phyloP scores from a whole-genome alignment of 2,329 filamentous ascomycete species.

The Metarhizium anisopliae region DNA sequence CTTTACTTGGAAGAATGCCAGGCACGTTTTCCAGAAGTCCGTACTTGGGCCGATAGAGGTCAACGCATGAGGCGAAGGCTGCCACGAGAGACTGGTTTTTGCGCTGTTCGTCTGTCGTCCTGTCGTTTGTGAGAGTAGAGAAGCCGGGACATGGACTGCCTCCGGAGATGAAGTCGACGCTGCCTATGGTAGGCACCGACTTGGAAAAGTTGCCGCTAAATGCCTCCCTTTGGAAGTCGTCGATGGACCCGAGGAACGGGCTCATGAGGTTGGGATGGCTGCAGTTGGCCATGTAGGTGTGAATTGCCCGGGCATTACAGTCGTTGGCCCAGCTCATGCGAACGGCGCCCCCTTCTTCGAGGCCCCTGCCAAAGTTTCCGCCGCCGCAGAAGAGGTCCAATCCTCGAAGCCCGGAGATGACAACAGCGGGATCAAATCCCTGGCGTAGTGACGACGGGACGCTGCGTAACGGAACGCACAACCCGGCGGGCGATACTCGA shows the following conservation, averaged over 20 bases:
- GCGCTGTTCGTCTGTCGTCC: constrained; percentile 43
- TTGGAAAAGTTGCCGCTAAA: constrained; percentile 39
- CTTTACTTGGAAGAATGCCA: constrained; percentile 46
- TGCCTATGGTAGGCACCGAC: constrained; percentile 47
- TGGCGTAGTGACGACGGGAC: constrained; percentile 35
- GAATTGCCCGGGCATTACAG: constrained; percentile 51
- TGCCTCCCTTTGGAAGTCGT: constrained; percentile 52
- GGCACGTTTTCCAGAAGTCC: constrained; percentile 71
- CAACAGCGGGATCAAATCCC: constrained; percentile 40
- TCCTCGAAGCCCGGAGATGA: constrained; percentile 38
- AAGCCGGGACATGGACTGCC: constrained; percentile 76
- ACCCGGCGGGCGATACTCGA: background rate
- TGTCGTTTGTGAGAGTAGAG: constrained; percentile 52
- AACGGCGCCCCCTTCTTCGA: constrained; percentile 63
- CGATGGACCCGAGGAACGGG: constrained; percentile 63
- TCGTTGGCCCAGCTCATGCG: constrained; percentile 62
- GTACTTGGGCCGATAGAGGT: constrained; percentile 67
- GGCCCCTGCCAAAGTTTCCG: constrained; percentile 66
- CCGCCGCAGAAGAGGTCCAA: constrained; percentile 72
- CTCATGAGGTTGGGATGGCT: constrained; percentile 28
- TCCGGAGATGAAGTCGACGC: constrained; percentile 60
- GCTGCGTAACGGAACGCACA: constrained; percentile 25
- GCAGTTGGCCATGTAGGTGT: constrained; percentile 65
- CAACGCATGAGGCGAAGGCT: constrained; percentile 64
- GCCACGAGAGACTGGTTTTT: constrained; percentile 71